phyloP scores from a whole-genome alignment of 164 flowering plant species.

The Echeveria elegans region DNA sequence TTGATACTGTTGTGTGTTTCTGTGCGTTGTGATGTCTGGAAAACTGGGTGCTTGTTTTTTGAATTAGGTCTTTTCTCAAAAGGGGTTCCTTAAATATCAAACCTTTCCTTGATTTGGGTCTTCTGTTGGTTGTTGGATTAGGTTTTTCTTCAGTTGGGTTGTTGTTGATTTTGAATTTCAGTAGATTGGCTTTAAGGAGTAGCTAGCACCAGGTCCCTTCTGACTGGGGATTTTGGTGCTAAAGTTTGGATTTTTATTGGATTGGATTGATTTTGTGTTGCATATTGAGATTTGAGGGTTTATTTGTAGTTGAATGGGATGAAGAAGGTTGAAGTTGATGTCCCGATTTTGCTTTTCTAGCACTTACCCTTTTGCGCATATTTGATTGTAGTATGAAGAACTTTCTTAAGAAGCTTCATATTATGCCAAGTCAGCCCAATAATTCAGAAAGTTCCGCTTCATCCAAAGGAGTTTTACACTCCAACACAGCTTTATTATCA shows the following conservation, averaged over 20 bases:
- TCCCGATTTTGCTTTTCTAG: slow-evolving; percentile 31
- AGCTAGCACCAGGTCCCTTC: neutral
- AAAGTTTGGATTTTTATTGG: neutral
- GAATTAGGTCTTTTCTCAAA: neutral
- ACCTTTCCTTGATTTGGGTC: neutral
- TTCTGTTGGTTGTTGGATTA: neutral
- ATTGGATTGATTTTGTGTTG: slow-evolving; percentile 6
- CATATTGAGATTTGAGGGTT: slow-evolving; percentile 14
- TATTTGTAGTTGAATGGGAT: slow-evolving; percentile 30
- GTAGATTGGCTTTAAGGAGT: neutral
- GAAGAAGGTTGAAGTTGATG: slow-evolving; percentile 30
- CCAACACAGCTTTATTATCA: slow-evolving; percentile 25
- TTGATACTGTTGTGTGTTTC: neutral
- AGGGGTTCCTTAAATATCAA: slow-evolving; percentile 1
- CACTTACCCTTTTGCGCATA: slow-evolving; percentile 14
- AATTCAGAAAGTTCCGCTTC: slow-evolving; percentile 45
- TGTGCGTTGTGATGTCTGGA: neutral
- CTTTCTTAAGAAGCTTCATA: slow-evolving; percentile 79
- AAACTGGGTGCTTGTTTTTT: neutral
- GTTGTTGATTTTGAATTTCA: neutral
- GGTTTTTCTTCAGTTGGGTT: neutral
- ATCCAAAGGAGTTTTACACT: slow-evolving; percentile 34
- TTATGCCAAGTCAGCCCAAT: slow-evolving; percentile 56
- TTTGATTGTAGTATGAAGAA: slow-evolving; percentile 48
- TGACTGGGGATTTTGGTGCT: neutral